Evolutionary conservation across 2,329 filamentous ascomycete species (phyloP).

Genomic region (Huntiella savannae): DNA sequence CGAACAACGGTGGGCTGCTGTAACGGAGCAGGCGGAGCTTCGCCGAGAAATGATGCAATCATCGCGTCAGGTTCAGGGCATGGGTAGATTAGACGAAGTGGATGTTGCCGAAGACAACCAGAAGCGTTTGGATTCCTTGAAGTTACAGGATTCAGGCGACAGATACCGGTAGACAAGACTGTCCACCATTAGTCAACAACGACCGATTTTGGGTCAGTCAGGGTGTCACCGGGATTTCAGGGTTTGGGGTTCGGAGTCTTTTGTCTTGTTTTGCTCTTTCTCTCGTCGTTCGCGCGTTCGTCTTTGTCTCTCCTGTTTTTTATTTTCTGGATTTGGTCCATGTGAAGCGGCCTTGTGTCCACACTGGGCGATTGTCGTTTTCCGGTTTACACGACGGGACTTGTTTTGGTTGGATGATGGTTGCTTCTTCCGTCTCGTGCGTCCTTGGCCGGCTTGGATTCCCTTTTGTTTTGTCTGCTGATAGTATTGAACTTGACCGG

Average conservation of each 20-base stretch:
- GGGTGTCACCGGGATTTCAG: too few species aligned
- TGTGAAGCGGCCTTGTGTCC: slow-evolving; percentile 14
- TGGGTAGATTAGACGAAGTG: slow-evolving; percentile 48
- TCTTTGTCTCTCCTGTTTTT: slow-evolving; percentile 11
- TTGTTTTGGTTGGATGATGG: neutral
- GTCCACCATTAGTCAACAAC: slow-evolving; percentile 12
- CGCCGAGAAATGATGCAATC: slow-evolving; percentile 29
- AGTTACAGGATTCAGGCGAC: slow-evolving; percentile 62
- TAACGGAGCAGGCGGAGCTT: slow-evolving; percentile 62
- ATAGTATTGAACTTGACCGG: too few species aligned
- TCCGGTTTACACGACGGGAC: neutral
- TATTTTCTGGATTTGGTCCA: slow-evolving; percentile 13
- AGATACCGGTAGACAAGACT: slow-evolving; percentile 22
- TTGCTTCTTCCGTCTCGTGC: slow-evolving; percentile 4
- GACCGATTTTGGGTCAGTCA: too few species aligned
- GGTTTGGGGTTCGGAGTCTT: slow-evolving; percentile 4
- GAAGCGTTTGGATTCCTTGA: slow-evolving; percentile 73
- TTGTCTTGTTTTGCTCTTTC: slow-evolving; percentile 12
- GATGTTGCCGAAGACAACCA: slow-evolving; percentile 71
- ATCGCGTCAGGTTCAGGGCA: slow-evolving; percentile 21
- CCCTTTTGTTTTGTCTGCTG: neutral
- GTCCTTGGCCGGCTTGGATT: slow-evolving; percentile 11
- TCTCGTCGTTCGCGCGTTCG: slow-evolving; percentile 10
- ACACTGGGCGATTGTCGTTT: neutral
- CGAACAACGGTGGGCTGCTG: slow-evolving; percentile 73